Conservation (phyloP, 1,284 basidiomycete genomes). For the Microbotryomycetes sp. region DNA sequence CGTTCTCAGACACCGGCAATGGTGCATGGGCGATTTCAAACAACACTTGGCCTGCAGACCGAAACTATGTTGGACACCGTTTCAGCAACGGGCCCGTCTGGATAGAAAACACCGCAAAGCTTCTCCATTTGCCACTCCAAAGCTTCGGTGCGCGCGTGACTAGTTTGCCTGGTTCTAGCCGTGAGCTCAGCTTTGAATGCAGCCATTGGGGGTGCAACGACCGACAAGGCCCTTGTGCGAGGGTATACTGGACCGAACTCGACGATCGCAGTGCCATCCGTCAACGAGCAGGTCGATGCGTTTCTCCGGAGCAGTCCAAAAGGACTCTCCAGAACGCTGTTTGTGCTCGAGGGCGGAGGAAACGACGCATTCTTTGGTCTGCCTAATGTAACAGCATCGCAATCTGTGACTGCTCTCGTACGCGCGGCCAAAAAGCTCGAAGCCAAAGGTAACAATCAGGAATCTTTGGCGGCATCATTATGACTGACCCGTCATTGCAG, state of each 20-base stretch:
- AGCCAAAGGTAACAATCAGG: not conserved
- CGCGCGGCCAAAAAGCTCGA: not conserved
- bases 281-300: not conserved
- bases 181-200: too few species aligned
- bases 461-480: not conserved
- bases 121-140: not conserved
- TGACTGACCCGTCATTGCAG: not conserved
- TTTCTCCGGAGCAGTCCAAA: not conserved
- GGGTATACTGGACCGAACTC: slow-evolving; percentile 5
- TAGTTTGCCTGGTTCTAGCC: too few species aligned
- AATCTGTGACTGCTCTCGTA: not conserved
- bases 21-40: slow-evolving; percentile 5
- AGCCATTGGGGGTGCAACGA: slow-evolving; percentile 12
- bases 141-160: not conserved
- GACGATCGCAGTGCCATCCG: not conserved
- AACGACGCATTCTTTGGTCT: slow-evolving; percentile 7
- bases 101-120: not conserved
- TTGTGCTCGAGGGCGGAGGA: slow-evolving; percentile 8
- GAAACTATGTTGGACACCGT: slow-evolving; percentile 5
- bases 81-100: slow-evolving; percentile 9
- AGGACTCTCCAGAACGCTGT: not conserved
- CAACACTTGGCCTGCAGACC: slow-evolving; percentile 6
- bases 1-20: slow-evolving; percentile 3
- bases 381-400: not conserved
- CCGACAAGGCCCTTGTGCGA: slow-evolving; percentile 3